Evolutionary conservation across 768 basidiomycete species (phyloP).

Genomic region (Mycena galericulata): DNA sequence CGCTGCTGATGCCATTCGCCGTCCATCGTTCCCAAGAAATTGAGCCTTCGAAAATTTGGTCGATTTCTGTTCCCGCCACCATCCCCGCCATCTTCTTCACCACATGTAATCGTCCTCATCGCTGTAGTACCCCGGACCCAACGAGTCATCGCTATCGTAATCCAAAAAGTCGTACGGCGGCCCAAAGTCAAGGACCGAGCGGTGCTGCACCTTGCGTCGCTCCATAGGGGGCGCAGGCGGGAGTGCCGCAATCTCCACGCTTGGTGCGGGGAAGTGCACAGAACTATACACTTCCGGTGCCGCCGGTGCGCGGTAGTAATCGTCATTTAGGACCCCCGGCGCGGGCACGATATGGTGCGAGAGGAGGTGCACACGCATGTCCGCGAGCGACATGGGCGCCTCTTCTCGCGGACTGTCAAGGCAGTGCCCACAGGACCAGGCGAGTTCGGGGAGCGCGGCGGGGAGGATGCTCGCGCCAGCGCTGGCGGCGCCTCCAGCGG

Average conservation of each 20-base stretch:
- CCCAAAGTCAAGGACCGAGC: neutral
- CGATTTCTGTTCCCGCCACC: neutral
- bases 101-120: neutral
- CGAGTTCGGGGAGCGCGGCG: slow-evolving; percentile 10
- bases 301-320: slow-evolving; percentile 29
- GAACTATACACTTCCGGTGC: slow-evolving; percentile 30
- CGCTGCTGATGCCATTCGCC: no score
- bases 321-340: slow-evolving; percentile 19
- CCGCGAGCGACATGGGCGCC: slow-evolving; percentile 40
- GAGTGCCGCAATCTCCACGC: neutral
- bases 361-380: slow-evolving; percentile 48
- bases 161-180: no score
- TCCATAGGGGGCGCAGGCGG: neutral
- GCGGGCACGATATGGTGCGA: neutral
- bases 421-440: slow-evolving; percentile 55
- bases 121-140: neutral
- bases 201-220: neutral
- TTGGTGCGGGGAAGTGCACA: slow-evolving; percentile 10
- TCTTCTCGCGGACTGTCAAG: slow-evolving; percentile 53
- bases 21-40: no score
- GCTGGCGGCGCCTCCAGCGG: neutral
- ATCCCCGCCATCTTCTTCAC: neutral
- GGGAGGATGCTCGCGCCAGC: slow-evolving; percentile 2
- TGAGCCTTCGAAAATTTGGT: neutral
- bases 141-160: no score